phyloP scores from a whole-genome alignment of 2,329 filamentous ascomycete species.

The Penicillium thymicola region DNA sequence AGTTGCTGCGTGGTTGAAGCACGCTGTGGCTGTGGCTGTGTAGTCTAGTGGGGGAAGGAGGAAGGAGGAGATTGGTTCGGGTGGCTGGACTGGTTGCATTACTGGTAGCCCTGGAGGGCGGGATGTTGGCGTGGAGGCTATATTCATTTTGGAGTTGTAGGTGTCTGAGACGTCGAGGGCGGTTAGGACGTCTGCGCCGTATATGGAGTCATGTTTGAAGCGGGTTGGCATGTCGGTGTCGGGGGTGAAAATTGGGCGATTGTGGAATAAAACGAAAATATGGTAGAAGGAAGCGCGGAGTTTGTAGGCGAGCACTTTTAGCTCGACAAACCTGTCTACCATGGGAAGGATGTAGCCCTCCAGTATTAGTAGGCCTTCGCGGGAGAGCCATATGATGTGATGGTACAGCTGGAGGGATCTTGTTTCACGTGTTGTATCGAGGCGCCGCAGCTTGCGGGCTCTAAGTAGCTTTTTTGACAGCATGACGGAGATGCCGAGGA shows the following conservation, averaged over 20 bases:
- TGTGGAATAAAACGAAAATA: constrained; percentile 95
- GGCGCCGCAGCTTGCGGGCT: constrained; percentile 75
- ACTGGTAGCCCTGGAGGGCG: constrained; percentile 39
- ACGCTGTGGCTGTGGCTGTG: constrained; percentile 73
- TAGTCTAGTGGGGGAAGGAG: constrained; percentile 78
- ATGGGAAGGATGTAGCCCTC: constrained; percentile 83
- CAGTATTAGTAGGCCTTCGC: constrained; percentile 83
- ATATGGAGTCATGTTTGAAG: constrained; percentile 38
- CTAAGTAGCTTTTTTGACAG: constrained; percentile 78
- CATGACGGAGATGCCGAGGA: constrained; percentile 85
- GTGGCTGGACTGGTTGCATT: constrained; percentile 23
- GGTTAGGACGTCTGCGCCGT: constrained; percentile 33
- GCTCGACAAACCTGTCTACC: constrained; percentile 72
- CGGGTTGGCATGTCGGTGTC: constrained; percentile 39
- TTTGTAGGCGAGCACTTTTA: constrained; percentile 88
- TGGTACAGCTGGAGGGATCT: constrained; percentile 79
- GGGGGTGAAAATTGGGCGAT: constrained; percentile 72
- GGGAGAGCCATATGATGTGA: constrained; percentile 92
- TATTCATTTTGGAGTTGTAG: not conserved
- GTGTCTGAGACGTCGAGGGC: constrained; percentile 41
- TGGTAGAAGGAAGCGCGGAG: constrained; percentile 92
- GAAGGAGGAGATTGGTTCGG: constrained; percentile 60
- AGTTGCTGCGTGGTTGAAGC: constrained; percentile 73
- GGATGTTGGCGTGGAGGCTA: not conserved
- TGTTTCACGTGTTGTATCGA: constrained; percentile 75